Evolutionary conservation across 2,329 filamentous ascomycete genomes (phyloP).

Genomic region (Penicillium sp.): DNA sequence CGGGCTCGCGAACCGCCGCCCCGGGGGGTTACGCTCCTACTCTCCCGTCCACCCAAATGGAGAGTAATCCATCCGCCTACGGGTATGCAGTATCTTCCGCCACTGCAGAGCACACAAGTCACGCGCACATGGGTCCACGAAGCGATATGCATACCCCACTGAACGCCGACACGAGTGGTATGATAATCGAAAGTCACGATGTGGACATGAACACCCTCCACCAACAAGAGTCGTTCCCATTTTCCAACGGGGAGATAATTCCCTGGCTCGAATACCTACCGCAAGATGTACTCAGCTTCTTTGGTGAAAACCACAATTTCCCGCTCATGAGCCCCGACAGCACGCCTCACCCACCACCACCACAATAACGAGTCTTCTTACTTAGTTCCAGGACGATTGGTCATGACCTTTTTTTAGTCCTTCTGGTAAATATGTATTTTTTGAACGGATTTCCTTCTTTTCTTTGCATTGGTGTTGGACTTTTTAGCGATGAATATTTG

Average conservation of each 20-base stretch:
- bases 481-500: conserved; percentile 3
- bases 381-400: background rate
- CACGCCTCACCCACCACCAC: conserved; percentile 26
- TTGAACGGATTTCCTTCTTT: background rate
- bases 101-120: conserved; percentile 17
- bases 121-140: conserved; percentile 21
- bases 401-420: background rate
- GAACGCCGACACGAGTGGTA: conserved; percentile 37
- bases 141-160: conserved; percentile 24
- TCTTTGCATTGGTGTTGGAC: conserved; percentile 12
- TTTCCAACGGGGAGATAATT: conserved; percentile 64
- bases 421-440: conserved; percentile 22
- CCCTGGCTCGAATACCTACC: conserved; percentile 77
- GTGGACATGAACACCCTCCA: conserved; percentile 71
- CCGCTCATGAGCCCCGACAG: conserved; percentile 36
- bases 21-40: conserved; percentile 29
- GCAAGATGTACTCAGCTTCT: conserved; percentile 65
- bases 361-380: conserved; percentile 23
- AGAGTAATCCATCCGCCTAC: conserved; percentile 26
- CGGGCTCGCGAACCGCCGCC: conserved; percentile 25
- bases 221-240: conserved; percentile 43
- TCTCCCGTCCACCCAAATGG: conserved; percentile 25
- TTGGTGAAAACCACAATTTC: conserved; percentile 44
- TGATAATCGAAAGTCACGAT: conserved; percentile 77
- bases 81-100: conserved; percentile 27